A percentile compares a stretch with the other conserved stretches of the same genome.
phyloP scores from a whole-genome alignment of 2,329 filamentous ascomycete genomes.

The Phyllosticta citrichinensis region DNA sequence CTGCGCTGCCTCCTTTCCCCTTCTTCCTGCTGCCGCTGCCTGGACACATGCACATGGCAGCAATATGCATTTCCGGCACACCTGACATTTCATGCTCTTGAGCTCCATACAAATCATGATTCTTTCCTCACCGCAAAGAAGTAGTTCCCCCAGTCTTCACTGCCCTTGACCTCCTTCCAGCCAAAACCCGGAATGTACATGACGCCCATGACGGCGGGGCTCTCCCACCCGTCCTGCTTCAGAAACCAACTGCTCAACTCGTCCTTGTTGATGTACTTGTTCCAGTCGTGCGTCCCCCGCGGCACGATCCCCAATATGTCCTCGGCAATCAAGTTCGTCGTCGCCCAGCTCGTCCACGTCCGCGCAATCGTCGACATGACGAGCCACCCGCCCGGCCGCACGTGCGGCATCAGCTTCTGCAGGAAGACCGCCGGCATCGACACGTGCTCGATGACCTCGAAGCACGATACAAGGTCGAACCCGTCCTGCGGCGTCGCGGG shows the following conservation, averaged over 20 bases:
- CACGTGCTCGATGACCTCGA: slow-evolving; percentile 94
- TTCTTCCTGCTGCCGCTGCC: no score
- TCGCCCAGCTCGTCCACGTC: slow-evolving; percentile 80
- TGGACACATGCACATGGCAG: no score
- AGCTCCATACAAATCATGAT: not conserved
- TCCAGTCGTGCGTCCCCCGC: slow-evolving; percentile 89
- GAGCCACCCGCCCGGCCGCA: slow-evolving; percentile 87
- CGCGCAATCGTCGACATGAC: slow-evolving; percentile 86
- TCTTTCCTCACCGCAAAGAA: slow-evolving; percentile 68
- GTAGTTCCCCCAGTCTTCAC: slow-evolving; percentile 87
- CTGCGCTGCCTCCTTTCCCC: no score
- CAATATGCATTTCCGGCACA: no score
- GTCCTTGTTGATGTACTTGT: slow-evolving; percentile 82
- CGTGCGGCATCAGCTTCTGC: slow-evolving; percentile 58
- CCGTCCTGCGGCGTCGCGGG: slow-evolving; percentile 26
- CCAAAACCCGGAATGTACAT: slow-evolving; percentile 84
- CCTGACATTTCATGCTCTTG: no score
- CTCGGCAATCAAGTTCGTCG: slow-evolving; percentile 87
- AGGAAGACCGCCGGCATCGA: slow-evolving; percentile 66
- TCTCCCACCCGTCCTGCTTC: slow-evolving; percentile 28
- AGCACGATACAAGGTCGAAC: slow-evolving; percentile 77
- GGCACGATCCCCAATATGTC: slow-evolving; percentile 81
- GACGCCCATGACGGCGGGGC: slow-evolving; percentile 60
- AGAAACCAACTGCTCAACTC: slow-evolving; percentile 52
- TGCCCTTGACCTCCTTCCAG: slow-evolving; percentile 73